phyloP scores from a whole-genome alignment of 2,329 filamentous ascomycete genomes.

The Cordyceps sp. region DNA sequence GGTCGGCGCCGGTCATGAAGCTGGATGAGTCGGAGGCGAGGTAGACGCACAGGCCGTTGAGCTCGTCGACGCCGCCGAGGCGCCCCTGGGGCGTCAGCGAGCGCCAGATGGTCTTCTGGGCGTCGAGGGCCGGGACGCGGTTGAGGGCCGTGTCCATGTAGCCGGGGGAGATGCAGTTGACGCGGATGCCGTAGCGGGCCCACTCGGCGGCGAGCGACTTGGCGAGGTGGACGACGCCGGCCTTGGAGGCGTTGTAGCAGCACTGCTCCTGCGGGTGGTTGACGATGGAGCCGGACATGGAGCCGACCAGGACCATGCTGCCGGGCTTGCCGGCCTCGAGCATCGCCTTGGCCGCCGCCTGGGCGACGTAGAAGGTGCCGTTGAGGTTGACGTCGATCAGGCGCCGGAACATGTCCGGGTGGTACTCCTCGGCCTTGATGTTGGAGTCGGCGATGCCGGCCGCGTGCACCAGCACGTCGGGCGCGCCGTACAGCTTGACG shows the following conservation, averaged over 20 bases:
- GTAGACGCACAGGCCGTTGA: constrained; percentile 65
- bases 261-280: constrained; percentile 76
- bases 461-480: constrained; percentile 65
- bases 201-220: constrained; percentile 74
- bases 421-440: constrained; percentile 66
- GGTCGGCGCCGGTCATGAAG: constrained; percentile 67
- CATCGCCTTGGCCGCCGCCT: constrained; percentile 57
- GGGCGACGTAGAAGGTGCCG: constrained; percentile 61
- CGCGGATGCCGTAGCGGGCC: constrained; percentile 65
- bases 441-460: constrained; percentile 73
- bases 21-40: constrained; percentile 54
- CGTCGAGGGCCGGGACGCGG: constrained; percentile 60
- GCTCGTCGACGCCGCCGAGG: constrained; percentile 55
- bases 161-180: constrained; percentile 71
- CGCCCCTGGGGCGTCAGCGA: constrained; percentile 57
- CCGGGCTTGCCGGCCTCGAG: constrained; percentile 56
- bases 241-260: constrained; percentile 75
- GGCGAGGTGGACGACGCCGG: constrained; percentile 60
- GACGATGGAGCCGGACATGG: constrained; percentile 71
- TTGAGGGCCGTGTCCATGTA: constrained; percentile 80
- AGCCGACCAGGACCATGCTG: constrained; percentile 59
- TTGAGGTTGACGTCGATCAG: constrained; percentile 73
- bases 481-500: constrained; percentile 46
- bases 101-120: constrained; percentile 71
- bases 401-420: constrained; percentile 58